Base-by-base conservation (phyloP, 2,329 filamentous ascomycete species). In the Plectosphaerella sp. region DNA sequence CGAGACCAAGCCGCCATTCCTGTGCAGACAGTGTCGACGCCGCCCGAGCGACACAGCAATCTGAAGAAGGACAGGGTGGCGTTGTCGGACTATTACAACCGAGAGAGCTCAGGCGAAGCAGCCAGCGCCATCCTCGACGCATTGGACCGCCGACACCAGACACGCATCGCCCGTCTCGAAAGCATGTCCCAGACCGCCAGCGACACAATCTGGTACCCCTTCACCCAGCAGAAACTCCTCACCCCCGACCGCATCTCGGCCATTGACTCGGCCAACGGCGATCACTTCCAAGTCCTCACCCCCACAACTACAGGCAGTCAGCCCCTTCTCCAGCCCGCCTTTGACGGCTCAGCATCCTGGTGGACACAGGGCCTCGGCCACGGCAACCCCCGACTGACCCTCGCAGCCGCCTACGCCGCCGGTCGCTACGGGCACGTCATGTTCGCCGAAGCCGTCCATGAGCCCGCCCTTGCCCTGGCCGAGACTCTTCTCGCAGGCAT, bases 281-380 rank as follows among this genome's bases (percentile, higher is more conserved):
- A 93, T 62, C 84, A 83, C 63, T 95, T 94, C 66, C 87, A 93
- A 62, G 85, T 84, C 0, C 57, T 62, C 2, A 33, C 28, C 20
- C 54, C 59, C 1, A 49, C 39, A 8, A 39, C 46, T 15, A 7
- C 42, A 15, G 1, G 22, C 10, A 24, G 47, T 2, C 37, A 61
- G 5, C 59, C 70, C 7, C 62, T 83, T 4, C 68, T 90, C 0
- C 77, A 76, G 45, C 79, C 88, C 1, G 86, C 87, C 0, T 91
- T 94, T 51, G 91, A 95, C 59, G 90, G 87, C 3, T 94, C 89
- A 1, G 89, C 89, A 1, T 93, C 89, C 0, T 95, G 91, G 90
- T 95, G 91, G 90, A 95, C 90, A 0, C 91, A 95, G 67, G 90
- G 90, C 2, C 77, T 95, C 0, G 90, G 91, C 1, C 91, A 95